Percentiles rank a stretch among this genome's conserved stretches.
Conservation (phyloP, 495 filamentous ascomycete genomes). For the Neurospora tetraspora region DNA sequence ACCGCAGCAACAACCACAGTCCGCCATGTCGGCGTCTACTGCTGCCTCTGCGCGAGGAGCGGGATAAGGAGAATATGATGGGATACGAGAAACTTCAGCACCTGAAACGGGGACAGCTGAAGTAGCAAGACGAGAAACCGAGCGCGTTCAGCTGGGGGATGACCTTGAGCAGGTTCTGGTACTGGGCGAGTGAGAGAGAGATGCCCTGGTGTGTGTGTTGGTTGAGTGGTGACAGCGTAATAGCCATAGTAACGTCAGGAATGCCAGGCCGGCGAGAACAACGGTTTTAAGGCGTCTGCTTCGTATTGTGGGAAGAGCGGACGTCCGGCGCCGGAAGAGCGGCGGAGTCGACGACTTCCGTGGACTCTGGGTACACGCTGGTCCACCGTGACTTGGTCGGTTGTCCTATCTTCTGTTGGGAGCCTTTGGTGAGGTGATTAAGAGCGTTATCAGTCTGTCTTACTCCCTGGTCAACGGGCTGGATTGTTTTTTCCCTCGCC, state of each 20-base stretch:
- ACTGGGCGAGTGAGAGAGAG: conserved; percentile 70
- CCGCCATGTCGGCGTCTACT: background rate
- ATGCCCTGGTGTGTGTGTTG: conserved; percentile 55
- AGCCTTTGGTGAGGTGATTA: background rate
- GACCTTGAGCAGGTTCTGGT: conserved; percentile 50
- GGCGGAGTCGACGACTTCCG: background rate
- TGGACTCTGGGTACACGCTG: background rate
- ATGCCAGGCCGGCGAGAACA: background rate
- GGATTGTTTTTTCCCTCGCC: conserved; percentile 17
- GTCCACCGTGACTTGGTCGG: background rate
- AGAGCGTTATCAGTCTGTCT: background rate
- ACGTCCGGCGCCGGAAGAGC: too few relatives aligned
- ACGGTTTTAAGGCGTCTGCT: background rate
- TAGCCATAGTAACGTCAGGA: background rate
- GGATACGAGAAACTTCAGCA: too few relatives aligned
- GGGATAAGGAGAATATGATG: too few relatives aligned
- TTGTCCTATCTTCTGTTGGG: background rate
- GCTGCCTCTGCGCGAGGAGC: conserved; percentile 13
- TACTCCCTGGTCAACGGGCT: conserved; percentile 6
- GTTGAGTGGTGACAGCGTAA: background rate
- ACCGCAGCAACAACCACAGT: background rate
- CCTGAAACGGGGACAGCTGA: too few relatives aligned
- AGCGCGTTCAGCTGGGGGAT: conserved; percentile 59
- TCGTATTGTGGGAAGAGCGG: background rate
- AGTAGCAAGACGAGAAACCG: too few relatives aligned